These are phyloP conservation scores for Rhododendron griersonianum DNA, from an alignment of 148 eudicot species.

Conservation along the genomic window DNA sequence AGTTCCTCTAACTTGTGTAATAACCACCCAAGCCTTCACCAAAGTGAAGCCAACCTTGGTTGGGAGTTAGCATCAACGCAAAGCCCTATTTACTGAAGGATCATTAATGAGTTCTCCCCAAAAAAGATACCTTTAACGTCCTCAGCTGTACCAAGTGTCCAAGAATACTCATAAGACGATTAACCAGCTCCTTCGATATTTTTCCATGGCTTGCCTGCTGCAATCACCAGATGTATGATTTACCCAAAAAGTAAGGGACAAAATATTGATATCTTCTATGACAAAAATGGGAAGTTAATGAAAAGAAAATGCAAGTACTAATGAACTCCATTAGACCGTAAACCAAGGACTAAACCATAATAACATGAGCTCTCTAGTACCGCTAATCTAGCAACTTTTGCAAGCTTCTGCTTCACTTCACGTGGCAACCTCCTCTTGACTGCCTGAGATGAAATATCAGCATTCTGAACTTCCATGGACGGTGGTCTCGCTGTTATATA, in stretches of 20 bases:
- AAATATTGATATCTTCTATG: slow-evolving; percentile 8
- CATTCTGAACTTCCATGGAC: slow-evolving; percentile 57
- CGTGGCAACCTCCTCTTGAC: slow-evolving; percentile 88
- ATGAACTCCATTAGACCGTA: not conserved
- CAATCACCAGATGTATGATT: slow-evolving; percentile 15
- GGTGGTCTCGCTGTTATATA: slow-evolving; percentile 71
- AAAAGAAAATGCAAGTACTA: not conserved
- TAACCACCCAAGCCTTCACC: not conserved
- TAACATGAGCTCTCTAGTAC: slow-evolving; percentile 36
- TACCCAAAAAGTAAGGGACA: not conserved
- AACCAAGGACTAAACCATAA: not conserved
- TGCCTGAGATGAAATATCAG: slow-evolving; percentile 67
- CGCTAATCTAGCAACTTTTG: slow-evolving; percentile 89
- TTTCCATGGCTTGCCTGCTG: slow-evolving; percentile 83
- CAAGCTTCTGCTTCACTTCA: slow-evolving; percentile 90
- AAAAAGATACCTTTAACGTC: slow-evolving; percentile 67
- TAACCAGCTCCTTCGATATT: slow-evolving; percentile 68
- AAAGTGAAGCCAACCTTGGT: not conserved
- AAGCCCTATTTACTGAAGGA: not conserved
- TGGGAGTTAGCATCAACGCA: not conserved
- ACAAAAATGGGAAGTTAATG: not conserved
- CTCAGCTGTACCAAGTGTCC: slow-evolving; percentile 88
- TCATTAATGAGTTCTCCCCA: not conserved
- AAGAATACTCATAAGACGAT: slow-evolving; percentile 84
- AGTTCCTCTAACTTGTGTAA: not conserved